A percentile compares a stretch with the other conserved stretches of the same genome.
phyloP scores from a whole-genome alignment of 73 alveolate species.

The Paramecium octaurelia region DNA sequence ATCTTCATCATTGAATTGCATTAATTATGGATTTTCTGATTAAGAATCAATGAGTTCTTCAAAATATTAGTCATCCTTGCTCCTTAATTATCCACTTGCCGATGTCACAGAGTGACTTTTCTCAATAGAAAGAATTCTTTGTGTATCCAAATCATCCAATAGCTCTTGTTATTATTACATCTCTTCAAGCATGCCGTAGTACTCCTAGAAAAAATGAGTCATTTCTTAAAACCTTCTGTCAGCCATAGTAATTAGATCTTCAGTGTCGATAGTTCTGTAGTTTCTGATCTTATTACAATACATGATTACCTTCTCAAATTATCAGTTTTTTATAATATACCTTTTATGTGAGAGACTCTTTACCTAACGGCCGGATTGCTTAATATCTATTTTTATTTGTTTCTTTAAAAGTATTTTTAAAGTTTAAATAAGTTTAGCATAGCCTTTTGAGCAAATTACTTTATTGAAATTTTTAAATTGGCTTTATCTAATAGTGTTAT shows the following conservation, averaged over 20 bases:
- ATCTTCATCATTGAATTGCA: background rate
- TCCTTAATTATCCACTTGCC: background rate
- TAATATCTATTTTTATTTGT: background rate
- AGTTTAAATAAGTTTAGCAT: background rate
- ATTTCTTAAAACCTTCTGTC: background rate
- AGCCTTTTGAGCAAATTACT: background rate
- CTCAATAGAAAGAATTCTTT: background rate
- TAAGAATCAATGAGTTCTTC: background rate
- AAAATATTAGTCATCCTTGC: constrained; percentile 2
- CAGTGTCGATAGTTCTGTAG: constrained; percentile 1
- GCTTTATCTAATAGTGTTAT: constrained; percentile 9
- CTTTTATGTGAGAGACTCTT: background rate
- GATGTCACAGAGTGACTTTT: background rate
- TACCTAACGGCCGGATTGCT: background rate
- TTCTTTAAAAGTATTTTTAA: background rate
- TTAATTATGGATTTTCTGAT: background rate
- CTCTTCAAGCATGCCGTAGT: background rate
- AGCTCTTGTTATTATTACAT: background rate
- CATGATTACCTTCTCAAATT: background rate
- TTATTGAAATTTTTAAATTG: background rate
- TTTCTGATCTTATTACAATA: background rate
- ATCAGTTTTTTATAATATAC: background rate
- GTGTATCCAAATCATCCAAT: background rate
- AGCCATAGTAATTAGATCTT: constrained; percentile 6
- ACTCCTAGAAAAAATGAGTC: background rate